A percentile compares a stretch with the other conserved stretches of the same genome.
phyloP scores from a whole-genome alignment of 495 filamentous ascomycete genomes.

The Aspergillus sclerotiicarbonarius region DNA sequence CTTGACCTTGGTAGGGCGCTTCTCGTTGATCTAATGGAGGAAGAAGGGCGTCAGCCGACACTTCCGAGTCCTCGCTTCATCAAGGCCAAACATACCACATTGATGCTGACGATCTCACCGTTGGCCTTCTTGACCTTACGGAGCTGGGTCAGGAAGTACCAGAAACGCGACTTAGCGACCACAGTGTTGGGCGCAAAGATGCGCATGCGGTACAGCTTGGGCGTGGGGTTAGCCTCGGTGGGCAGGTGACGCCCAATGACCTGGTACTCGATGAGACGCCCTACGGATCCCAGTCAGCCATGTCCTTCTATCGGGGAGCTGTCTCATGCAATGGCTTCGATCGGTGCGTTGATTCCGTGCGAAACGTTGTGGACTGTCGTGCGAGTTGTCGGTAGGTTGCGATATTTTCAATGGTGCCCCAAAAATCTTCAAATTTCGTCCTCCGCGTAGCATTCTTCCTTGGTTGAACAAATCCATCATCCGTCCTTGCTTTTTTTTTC shows the following conservation, averaged over 20 bases:
- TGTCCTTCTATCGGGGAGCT: conserved; percentile 13
- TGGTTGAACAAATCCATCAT: background rate
- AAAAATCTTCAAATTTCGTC: background rate
- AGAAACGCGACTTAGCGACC: conserved; percentile 98
- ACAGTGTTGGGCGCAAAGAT: conserved; percentile 98
- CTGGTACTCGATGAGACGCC: conserved; percentile 99
- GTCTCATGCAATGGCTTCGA: conserved; percentile 16
- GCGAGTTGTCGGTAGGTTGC: background rate
- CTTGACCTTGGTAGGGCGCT: conserved; percentile 98
- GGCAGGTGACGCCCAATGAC: conserved; percentile 99
- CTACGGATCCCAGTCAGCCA: conserved; percentile 53
- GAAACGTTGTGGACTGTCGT: conserved; percentile 4
- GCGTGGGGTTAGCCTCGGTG: conserved; percentile 88
- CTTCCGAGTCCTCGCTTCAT: conserved; percentile 2
- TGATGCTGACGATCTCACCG: conserved; percentile 96
- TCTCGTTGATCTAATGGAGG: conserved; percentile 81
- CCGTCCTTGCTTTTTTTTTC: too few relatives aligned
- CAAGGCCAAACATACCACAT: conserved; percentile 67
- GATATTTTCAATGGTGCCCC: background rate
- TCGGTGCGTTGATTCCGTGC: conserved; percentile 24
- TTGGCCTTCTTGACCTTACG: conserved; percentile 99
- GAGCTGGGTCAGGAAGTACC: conserved; percentile 99
- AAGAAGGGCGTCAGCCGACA: conserved; percentile 17
- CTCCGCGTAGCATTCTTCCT: background rate
- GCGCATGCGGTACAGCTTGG: conserved; percentile 99